phyloP scores from a whole-genome alignment of 2,329 filamentous ascomycete genomes.

The Sarocladiaceae sp. region DNA sequence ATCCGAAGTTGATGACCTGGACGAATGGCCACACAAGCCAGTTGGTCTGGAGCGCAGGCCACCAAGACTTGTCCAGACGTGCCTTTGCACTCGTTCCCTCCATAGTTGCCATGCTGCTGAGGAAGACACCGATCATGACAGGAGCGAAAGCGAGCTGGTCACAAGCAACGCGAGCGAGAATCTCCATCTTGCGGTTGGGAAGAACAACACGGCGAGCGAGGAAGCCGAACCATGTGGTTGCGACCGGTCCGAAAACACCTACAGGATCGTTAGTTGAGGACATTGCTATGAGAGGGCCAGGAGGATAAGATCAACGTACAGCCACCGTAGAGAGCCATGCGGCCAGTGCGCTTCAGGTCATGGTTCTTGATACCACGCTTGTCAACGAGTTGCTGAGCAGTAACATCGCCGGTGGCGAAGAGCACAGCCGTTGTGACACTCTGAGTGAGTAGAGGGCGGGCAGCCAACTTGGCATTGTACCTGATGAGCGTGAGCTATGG shows the following conservation, averaged over 20 bases:
- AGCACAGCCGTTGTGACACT: slow-evolving; percentile 86
- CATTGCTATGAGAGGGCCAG: neutral
- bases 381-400: slow-evolving; percentile 90
- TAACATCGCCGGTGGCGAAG: slow-evolving; percentile 86
- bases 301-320: slow-evolving; percentile 43
- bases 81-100: slow-evolving; percentile 60
- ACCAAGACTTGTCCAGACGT: slow-evolving; percentile 70
- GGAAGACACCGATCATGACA: slow-evolving; percentile 76
- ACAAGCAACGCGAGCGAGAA: slow-evolving; percentile 69
- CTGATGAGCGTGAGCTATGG: slow-evolving; percentile 35
- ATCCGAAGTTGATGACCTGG: slow-evolving; percentile 82
- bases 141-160: slow-evolving; percentile 85
- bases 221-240: slow-evolving; percentile 81
- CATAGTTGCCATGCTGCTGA: slow-evolving; percentile 78
- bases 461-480: slow-evolving; percentile 82
- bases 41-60: slow-evolving; percentile 71
- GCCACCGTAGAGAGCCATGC: slow-evolving; percentile 79
- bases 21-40: slow-evolving; percentile 85
- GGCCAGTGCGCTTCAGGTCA: slow-evolving; percentile 64
- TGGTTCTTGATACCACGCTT: slow-evolving; percentile 73
- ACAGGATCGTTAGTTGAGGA: slow-evolving; percentile 3
- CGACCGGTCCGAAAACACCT: slow-evolving; percentile 83
- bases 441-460: slow-evolving; percentile 83
- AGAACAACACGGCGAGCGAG: slow-evolving; percentile 68
- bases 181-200: slow-evolving; percentile 65